Base-by-base conservation (phyloP, 129 eudicot genomes). In the Smallanthus sonchifolius region DNA sequence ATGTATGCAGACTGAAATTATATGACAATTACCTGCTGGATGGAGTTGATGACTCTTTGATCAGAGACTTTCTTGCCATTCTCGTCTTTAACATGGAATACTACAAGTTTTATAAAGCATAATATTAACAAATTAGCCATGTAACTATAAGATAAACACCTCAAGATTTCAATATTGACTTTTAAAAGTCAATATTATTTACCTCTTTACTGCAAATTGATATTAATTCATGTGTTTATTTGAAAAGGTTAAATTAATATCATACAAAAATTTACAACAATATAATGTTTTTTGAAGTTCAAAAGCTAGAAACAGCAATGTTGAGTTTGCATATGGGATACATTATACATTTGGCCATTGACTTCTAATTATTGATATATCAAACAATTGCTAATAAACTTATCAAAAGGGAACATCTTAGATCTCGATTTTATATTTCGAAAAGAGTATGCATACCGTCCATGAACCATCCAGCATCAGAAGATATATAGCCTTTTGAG, bases 401-500 rank as follows among this genome's bases (percentile, higher is more conserved):
- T 16, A 52, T 52, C 10, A 52, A 17, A 54, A 19, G 13, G 13
- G 2, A 55, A 55, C 7, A 34, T 55, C 15, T 24, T 24, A 24
- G 30, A 11, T 55, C 61, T 34, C 7, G 13, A 55, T 2, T 19
- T 19, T 55, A 8, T 14, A 19, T 55, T 55, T 20, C 10, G 11
- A 24, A 8, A 44, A 6, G 10, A 36, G 6, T 77, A 48, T 65
- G 34, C 60, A 20, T 87, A 91, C 97, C 94, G 76, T 90, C 97
- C 97, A 90, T 87, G 86, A 85, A 87, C 93, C 97, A 90, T 24
- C 91, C 94, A 30, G 87, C 94, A 82, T 91, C 97, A 75, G 87
- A 82, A 65, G 91, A 87, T 43, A 91, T 84, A 74, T 83, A 87
- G 72, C 97, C 89, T 61, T 91, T 91, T 48, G 86, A 61, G 77